phyloP scores from a whole-genome alignment of 345 rosid species.

The Aegle marmelos region DNA sequence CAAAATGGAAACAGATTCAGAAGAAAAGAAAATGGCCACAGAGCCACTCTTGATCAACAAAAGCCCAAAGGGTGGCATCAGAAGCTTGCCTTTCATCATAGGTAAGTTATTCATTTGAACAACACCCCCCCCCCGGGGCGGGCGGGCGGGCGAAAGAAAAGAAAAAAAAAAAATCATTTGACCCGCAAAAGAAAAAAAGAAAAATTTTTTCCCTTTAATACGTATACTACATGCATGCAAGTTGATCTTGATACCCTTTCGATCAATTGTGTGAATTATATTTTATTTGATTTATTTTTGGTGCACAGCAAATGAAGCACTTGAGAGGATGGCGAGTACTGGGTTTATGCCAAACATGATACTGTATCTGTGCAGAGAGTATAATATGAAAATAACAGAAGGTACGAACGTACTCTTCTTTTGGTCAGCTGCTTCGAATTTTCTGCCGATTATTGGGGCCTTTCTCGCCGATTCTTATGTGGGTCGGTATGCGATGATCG shows the following conservation, averaged over 20 bases:
- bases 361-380: conserved; percentile 50
- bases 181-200: too few species aligned
- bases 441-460: conserved; percentile 59
- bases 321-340: conserved; percentile 55
- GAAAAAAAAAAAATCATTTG: too few species aligned
- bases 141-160: too few species aligned
- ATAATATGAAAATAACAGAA: conserved; percentile 38
- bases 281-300: not conserved
- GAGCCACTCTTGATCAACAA: conserved; percentile 31
- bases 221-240: not conserved
- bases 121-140: too few species aligned
- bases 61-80: conserved; percentile 36
- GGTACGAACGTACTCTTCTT: conserved; percentile 47
- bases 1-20: conserved; percentile 12
- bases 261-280: too few species aligned
- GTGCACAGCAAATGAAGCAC: conserved; percentile 55
- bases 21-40: conserved; percentile 13
- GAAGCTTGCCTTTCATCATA: conserved; percentile 54
- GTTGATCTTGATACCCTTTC: not conserved
- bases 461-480: conserved; percentile 62
- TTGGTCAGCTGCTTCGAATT: conserved; percentile 57
- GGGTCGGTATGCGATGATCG: conserved; percentile 56
- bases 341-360: conserved; percentile 64
- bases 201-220: too few species aligned
- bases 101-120: conserved; percentile 29